phyloP scores from a whole-genome alignment of 352 stramenopile species.

The Phytophthora meadii region DNA sequence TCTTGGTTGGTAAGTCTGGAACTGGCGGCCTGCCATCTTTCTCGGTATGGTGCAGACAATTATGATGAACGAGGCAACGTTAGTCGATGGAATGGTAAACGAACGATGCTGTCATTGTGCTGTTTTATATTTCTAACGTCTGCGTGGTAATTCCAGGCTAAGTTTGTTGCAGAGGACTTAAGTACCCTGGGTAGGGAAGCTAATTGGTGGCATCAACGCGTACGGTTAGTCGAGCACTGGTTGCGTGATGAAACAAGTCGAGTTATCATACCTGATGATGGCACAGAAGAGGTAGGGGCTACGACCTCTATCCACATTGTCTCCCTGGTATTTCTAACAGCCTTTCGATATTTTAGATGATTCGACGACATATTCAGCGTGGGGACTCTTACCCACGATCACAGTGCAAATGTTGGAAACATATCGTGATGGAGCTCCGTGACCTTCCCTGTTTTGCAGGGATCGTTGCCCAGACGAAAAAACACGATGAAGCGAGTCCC shows the following conservation, averaged over 20 bases:
- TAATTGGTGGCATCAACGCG: conserved; percentile 77
- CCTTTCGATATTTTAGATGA: conserved; percentile 49
- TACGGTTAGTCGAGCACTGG: conserved; percentile 78
- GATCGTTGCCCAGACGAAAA: conserved; percentile 16
- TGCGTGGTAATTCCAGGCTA: conserved; percentile 34
- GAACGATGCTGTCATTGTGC: conserved; percentile 2
- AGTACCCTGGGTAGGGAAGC: conserved; percentile 36
- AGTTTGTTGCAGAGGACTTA: conserved; percentile 62
- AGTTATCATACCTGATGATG: conserved; percentile 69
- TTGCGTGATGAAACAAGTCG: conserved; percentile 66
- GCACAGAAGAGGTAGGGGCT: conserved; percentile 64
- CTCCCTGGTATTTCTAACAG: not conserved
- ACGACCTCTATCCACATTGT: not conserved
- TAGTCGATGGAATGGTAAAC: conserved; percentile 62
- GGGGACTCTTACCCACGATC: conserved; percentile 69
- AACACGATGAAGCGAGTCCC: conserved; percentile 49
- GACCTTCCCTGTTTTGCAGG: conserved; percentile 62
- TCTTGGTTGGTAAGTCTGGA: conserved; percentile 9
- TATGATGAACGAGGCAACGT: conserved; percentile 54
- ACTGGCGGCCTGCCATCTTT: conserved; percentile 3
- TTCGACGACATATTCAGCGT: conserved; percentile 70
- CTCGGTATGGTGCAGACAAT: conserved; percentile 60
- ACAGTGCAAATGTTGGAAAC: conserved; percentile 81
- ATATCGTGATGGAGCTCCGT: conserved; percentile 79
- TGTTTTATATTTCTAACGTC: not conserved